Base-by-base conservation (phyloP, 1,284 basidiomycete genomes). In the Apiotrichum gamsii region DNA sequence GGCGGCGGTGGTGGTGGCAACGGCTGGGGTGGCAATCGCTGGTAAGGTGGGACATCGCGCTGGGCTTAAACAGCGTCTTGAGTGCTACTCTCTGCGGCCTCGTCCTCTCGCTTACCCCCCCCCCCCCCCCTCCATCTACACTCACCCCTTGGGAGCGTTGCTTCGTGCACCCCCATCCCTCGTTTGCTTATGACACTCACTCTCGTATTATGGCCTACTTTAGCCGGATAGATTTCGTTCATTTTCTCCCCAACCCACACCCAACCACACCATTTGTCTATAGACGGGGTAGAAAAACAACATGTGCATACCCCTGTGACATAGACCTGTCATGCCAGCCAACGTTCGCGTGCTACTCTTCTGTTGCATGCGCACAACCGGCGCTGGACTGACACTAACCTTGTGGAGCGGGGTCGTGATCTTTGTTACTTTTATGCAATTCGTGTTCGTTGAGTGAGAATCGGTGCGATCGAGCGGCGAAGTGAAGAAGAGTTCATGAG, bases 1-100 rank as follows among this genome's bases (percentile, higher is more conserved):
- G 51, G 61, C 44, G 55, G 57, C 25, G 54, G 59, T 32, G 54
- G 65, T 30, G 57, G 59, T 35, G 59, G 75, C 30, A 74, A 60
- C 40, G 51, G 65, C 19, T 57, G 62, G 38, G 60, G 62, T 45
- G 65, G 69, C n/a, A 60, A 63, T 19, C 48, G 60, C 29, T 56
- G 61, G 31, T 59, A 62, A 41, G n/a, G n/a, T n/a, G n/a, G n/a
- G n/a, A n/a, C n/a, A n/a, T n/a, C n/a, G n/a, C n/a, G n/a, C n/a
- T n/a, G n/a, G n/a, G n/a, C n/a, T n/a, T n/a, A n/a, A n/a, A n/a
- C n/a, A n/a, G n/a, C n/a, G n/a, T n/a, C n/a, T n/a, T n/a, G n/a
- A n/a, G n/a, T n/a, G n/a, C n/a, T n/a, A n/a, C n/a, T n/a, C n/a
- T n/a, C n/a, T n/a, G n/a, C n/a, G n/a, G n/a, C n/a, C n/a, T n/a